Evolutionary conservation across 805 yeast species (phyloP), one percentile per base, ranked within the genome.

Genomic region (Spathaspora sp.): DNA sequence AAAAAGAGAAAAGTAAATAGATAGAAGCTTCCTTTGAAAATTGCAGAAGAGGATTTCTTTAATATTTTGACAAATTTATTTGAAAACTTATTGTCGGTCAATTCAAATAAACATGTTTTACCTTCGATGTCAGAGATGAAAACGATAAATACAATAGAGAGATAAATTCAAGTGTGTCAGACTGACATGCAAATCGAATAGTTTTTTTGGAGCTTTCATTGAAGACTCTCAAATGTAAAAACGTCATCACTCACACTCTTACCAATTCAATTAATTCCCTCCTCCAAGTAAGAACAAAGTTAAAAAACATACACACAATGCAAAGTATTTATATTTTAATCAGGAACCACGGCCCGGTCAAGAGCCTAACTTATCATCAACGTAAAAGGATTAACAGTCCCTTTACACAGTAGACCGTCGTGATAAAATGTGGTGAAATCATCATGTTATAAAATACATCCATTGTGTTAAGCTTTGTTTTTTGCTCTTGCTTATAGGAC

Each of bases 321-420:
- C 5, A 5, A 11, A 35, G 26, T 23, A 23, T 23, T 23, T 23
- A 23, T 23, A n/a, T 23, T 23, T 38, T 29, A 57, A 57, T 73
- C 77, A 72, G 77, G 73, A 60, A 68, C 79, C 78, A 73, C 76
- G 78, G 78, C 78, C 40, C 79, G 78, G 78, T 73, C 78, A 73
- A 73, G 78, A 77, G 77, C 77, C 56, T 60, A 58, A 57, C 48
- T 63, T 65, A 58, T 74, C 79, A 74, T 74, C 79, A 74, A 62
- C 53, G 72, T 67, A 60, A 54, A 66, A 69, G 65, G 64, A 72
- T 72, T 70, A 74, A 75, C 73, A 71, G 71, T 66, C 67, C 31
- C 70, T 59, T 60, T 55, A 68, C 75, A 60, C 79, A 74, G 79
- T 72, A 74, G 79, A 74, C 79, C 79, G 79, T 74, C 79, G 79